phyloP scores from a whole-genome alignment of 2,329 filamentous ascomycete genomes.

The Lomentospora prolificans region DNA sequence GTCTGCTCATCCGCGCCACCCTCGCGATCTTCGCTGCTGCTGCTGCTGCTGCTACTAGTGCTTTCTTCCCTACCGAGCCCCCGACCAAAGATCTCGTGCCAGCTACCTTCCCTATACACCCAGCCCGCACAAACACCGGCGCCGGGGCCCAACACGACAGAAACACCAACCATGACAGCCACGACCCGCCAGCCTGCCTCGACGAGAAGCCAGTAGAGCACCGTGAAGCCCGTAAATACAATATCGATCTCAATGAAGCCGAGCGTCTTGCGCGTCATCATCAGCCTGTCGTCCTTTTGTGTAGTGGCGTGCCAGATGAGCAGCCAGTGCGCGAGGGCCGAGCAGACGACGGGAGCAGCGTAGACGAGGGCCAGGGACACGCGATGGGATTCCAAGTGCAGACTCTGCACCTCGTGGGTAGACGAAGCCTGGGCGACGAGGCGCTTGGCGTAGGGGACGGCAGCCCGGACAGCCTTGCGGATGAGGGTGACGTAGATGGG shows the following conservation, averaged over 20 bases:
- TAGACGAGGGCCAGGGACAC: constrained; percentile 32
- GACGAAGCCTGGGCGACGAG: constrained; percentile 16
- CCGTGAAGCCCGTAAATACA: constrained; percentile 33
- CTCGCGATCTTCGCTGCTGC: constrained; percentile 2
- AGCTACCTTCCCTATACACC: constrained; percentile 25
- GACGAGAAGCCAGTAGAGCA: constrained; percentile 43
- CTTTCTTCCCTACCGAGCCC: background rate
- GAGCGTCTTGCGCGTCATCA: constrained; percentile 38
- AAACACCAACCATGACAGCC: constrained; percentile 20
- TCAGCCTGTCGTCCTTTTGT: constrained; percentile 32
- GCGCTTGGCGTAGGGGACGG: constrained; percentile 9
- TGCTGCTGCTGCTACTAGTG: background rate
- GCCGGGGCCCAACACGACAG: constrained; percentile 26
- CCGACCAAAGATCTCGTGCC: constrained; percentile 7
- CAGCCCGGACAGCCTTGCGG: constrained; percentile 25
- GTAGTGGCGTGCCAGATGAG: constrained; percentile 28
- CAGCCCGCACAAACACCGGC: constrained; percentile 28
- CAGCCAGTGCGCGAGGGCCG: constrained; percentile 31
- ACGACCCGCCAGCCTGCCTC: constrained; percentile 36
- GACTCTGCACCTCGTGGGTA: constrained; percentile 17
- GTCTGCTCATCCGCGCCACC: constrained; percentile 21
- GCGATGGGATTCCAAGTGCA: constrained; percentile 34
- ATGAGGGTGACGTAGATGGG: constrained; percentile 37
- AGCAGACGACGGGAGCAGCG: constrained; percentile 32
- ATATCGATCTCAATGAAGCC: constrained; percentile 37